Conservation (phyloP, 257 asterid genomes). For the Fraxinus cuspidata region DNA sequence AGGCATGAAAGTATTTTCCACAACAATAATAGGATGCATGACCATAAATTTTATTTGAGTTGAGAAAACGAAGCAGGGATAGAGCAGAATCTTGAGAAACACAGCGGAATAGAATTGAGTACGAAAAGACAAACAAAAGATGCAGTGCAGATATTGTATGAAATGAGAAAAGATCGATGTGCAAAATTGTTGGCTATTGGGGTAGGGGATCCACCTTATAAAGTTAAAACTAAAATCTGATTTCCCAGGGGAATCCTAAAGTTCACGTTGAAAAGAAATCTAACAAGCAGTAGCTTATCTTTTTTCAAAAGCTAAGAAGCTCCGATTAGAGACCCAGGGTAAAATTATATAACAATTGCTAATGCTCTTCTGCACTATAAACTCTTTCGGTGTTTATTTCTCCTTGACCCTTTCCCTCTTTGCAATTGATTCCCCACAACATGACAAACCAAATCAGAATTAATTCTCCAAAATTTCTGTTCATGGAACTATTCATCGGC, state of each 20-base stretch:
- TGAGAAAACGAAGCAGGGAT: not conserved
- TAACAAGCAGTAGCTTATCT: not conserved
- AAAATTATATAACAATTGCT: not conserved
- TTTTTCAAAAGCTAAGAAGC: not conserved
- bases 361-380: not conserved
- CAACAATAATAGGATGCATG: slow-evolving; percentile 8
- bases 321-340: not conserved
- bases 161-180: not conserved
- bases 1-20: not conserved
- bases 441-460: not conserved
- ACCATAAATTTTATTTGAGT: slow-evolving; percentile 1
- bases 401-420: not conserved
- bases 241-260: not conserved
- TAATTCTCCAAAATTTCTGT: not conserved
- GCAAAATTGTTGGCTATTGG: not conserved
- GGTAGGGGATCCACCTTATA: not conserved
- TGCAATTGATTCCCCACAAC: not conserved
- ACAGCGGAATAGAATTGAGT: not conserved
- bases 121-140: not conserved
- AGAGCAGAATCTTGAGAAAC: not conserved
- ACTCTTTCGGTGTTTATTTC: not conserved
- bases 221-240: not conserved
- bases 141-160: not conserved
- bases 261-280: not conserved
- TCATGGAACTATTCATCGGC: not conserved